A percentile compares a stretch with the other conserved stretches of the same genome.
Evolutionary conservation across 1,284 basidiomycete genomes (phyloP).

Genomic region (Sporisorium exsertum): DNA sequence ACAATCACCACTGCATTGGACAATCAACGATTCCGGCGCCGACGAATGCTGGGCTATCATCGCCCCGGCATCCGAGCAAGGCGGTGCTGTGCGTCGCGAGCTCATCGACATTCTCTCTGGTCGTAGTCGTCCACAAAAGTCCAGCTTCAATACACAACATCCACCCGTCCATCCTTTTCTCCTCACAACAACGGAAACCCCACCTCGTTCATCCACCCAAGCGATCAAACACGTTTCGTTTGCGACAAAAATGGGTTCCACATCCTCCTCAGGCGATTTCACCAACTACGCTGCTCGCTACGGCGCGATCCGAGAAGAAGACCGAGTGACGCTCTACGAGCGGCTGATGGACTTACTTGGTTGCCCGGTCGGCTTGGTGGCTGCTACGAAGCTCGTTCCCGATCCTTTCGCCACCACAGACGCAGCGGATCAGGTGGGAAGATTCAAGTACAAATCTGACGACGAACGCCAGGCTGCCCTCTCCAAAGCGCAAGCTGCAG

Average conservation of each 20-base stretch:
- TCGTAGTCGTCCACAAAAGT: conserved; percentile 11
- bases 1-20: conserved; percentile 32
- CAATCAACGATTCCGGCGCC: conserved; percentile 41
- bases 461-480: conserved; percentile 9
- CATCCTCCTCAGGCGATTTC: conserved; percentile 45
- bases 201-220: neutral
- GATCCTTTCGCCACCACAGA: conserved; percentile 50
- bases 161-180: conserved; percentile 50
- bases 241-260: conserved; percentile 36
- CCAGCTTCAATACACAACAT: conserved; percentile 2
- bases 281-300: conserved; percentile 64
- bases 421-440: conserved; percentile 22
- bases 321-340: conserved; percentile 63
- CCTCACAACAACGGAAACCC: neutral
- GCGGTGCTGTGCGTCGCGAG: conserved; percentile 49
- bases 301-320: conserved; percentile 64
- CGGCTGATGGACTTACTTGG: conserved; percentile 57
- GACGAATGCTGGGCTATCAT: conserved; percentile 65
- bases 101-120: conserved; percentile 50
- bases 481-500: conserved; percentile 26
- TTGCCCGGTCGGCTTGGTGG: conserved; percentile 55
- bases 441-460: conserved; percentile 52
- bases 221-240: conserved; percentile 61
- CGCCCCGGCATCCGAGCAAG: conserved; percentile 53
- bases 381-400: conserved; percentile 46